Base-by-base conservation (phyloP, 345 rosid genomes). In the Punica granatum region DNA sequence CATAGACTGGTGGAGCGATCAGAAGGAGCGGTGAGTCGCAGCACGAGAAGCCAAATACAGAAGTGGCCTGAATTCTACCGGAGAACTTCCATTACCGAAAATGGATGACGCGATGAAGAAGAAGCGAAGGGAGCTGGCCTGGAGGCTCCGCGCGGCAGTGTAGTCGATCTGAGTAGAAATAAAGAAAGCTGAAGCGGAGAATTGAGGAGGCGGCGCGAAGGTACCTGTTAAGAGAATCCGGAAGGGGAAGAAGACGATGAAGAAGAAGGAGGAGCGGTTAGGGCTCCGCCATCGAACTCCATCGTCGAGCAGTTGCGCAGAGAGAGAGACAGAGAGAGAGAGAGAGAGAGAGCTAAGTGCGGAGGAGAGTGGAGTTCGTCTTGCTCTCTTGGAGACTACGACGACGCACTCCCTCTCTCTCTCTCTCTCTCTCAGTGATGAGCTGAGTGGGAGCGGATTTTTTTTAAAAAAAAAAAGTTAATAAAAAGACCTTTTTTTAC, bases 231-330 rank as follows among this genome's bases (percentile, higher is more conserved):
- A 51, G 26, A 51, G 58, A n/a, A 7, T 51, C 28, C 58, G 58
- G 12, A 4, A n/a, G 12, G 25, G 23, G 53, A 18, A 48, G 31
- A 53, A 23, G 23, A 19, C 23, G 53, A 46, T 16, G 51, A 7
- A 44, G 51, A 18, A n/a, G n/a, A n/a, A n/a, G n/a, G n/a, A 26
- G 28, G 11, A 42, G 67, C 51, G 13, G 64, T 11, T 43, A 60
- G 68, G 74, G 75, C 58, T 76, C 63, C 70, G 78, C 82, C 95
- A 90, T 88, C 89, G 84, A 65, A 65, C 43, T 26, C 61, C 61
- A 56, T 26, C 1, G 64, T 69, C 32, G 59, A 53, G 70, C 64
- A 49, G 72, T 62, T 72, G 53, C 71, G 58, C 70, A 67, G 59
- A 68, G 32, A 7, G 18, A 28, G 33, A 54, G 33, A 28, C 30